Percentiles rank a stretch among this genome's conserved stretches.
Conservation (phyloP, 129 eudicot genomes). For the Helianthus annuus region HanXRQr2.0-SUNRISE NC_035441.2:161063619-161064118, state of each 20-base stretch:
- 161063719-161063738: background rate
- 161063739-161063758: conserved; percentile 9
- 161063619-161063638: no score
- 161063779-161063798: background rate
- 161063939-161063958: background rate
- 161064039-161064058: background rate
- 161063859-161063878: background rate
- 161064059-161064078: background rate
- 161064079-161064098: background rate
- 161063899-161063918: background rate
- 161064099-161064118: no score
- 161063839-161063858: background rate
- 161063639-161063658: no score
- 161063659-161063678: no score
- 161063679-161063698: no score
- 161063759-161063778: background rate
- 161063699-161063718: no score
- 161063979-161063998: background rate
- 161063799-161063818: no score
- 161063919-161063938: background rate
- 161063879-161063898: background rate
- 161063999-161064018: conserved; percentile 26
- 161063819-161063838: background rate
- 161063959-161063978: background rate
- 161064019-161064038: conserved; percentile 8